Evolutionary conservation across 1,284 basidiomycete species (phyloP).

Genomic region (Ustilago xerochloae): DNA sequence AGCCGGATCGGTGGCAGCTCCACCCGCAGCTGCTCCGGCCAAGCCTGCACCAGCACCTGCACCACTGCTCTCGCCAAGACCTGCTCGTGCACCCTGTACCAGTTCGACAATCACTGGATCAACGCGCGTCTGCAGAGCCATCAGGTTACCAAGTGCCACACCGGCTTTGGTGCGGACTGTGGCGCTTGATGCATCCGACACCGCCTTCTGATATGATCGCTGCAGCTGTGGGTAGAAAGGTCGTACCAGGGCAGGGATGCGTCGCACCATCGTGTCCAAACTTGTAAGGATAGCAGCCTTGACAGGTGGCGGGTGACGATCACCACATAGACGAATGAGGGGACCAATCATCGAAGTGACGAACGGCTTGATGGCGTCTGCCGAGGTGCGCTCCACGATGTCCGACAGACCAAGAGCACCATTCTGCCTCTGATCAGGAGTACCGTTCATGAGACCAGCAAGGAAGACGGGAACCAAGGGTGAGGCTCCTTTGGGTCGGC

Average conservation of each 20-base stretch:
- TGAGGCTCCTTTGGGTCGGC: conserved; percentile 87
- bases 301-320: conserved; percentile 65
- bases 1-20: conserved; percentile 26
- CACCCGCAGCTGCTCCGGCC: conserved; percentile 25
- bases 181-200: conserved; percentile 81
- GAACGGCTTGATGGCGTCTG: conserved; percentile 91
- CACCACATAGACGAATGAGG: conserved; percentile 75
- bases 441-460: conserved; percentile 75
- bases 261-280: conserved; percentile 62
- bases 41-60: conserved; percentile 20
- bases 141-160: conserved; percentile 86
- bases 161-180: conserved; percentile 85
- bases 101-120: conserved; percentile 86
- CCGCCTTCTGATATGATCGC: conserved; percentile 94
- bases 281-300: conserved; percentile 64
- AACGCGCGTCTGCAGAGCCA: conserved; percentile 75
- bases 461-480: conserved; percentile 89
- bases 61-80: conserved; percentile 70
- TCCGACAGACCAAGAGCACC: conserved; percentile 95
- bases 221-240: conserved; percentile 99
- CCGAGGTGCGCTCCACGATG: conserved; percentile 88
- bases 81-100: conserved; percentile 71
- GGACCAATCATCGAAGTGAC: conserved; percentile 96
- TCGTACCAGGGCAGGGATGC: conserved; percentile 87
- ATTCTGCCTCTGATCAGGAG: conserved; percentile 77